Conservation (phyloP, 352 stramenopile species). For the Phytopythium kandeliae region DNA sequence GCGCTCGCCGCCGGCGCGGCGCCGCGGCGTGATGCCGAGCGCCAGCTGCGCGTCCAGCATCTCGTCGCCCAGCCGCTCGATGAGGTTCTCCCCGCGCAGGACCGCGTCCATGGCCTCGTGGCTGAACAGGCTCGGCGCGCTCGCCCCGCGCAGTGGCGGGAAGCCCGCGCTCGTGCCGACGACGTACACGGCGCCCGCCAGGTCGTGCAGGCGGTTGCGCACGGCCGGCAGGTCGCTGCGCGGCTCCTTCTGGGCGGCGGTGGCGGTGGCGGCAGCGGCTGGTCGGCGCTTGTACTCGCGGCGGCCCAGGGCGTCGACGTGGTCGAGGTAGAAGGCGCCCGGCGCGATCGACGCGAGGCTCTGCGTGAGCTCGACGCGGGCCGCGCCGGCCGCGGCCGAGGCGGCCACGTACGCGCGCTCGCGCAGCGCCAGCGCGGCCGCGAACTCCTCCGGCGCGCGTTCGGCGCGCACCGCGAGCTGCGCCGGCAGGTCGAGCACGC, state of each 20-base stretch:
- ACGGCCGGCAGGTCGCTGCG: constrained; percentile 37
- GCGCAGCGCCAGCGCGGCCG: constrained; percentile 88
- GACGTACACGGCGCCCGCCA: constrained; percentile 76
- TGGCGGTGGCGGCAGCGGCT: not conserved
- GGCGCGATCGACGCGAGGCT: constrained; percentile 50
- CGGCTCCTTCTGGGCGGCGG: constrained; percentile 11
- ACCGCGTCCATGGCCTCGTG: constrained; percentile 81
- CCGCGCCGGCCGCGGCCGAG: constrained; percentile 7
- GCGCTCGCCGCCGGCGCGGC: constrained; percentile 35
- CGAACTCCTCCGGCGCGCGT: constrained; percentile 87
- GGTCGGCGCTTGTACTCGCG: constrained; percentile 80
- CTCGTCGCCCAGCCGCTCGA: constrained; percentile 62
- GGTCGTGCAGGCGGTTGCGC: constrained; percentile 34
- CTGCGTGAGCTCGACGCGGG: constrained; percentile 64
- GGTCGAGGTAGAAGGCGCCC: constrained; percentile 90
- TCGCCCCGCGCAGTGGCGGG: constrained; percentile 69
- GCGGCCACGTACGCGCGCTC: constrained; percentile 60
- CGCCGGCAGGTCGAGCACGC: constrained; percentile 72
- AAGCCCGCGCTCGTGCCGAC: constrained; percentile 89
- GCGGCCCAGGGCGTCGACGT: constrained; percentile 87
- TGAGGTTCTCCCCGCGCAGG: constrained; percentile 89
- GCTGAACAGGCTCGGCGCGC: constrained; percentile 36
- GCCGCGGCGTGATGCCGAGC: constrained; percentile 91
- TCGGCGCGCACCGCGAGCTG: constrained; percentile 81
- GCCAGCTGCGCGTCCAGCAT: constrained; percentile 86